Evolutionary conservation across 345 rosid genomes (phyloP), one percentile per base, ranked within the genome.

Genomic region (Physaria fendleri): DNA sequence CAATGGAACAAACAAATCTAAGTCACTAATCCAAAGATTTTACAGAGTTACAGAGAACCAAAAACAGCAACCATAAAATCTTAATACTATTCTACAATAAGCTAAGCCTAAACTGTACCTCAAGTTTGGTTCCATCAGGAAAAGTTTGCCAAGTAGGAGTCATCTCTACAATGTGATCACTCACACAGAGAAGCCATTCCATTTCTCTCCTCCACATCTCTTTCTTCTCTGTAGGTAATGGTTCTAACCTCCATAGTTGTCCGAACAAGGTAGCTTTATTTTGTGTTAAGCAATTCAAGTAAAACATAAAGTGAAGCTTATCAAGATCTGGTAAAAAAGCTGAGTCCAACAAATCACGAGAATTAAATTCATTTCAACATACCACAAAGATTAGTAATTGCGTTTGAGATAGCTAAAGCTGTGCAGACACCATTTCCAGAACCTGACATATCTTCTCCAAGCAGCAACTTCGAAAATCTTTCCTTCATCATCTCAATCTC

Each of bases 381-480:
- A 90, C 99, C 99, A 69, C 95, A 89, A 55, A 94, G 91, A 82
- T 94, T 94, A 52, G 99, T 90, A 42, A 90, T 90, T 66, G 97
- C 97, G 59, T 94, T 90, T 1, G 97, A 94, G 58, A 94, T 79
- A 3, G 97, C 96, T 77, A 94, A 74, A 49, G 99, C 90, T 35
- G 99, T 81, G 64, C 80, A 82, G 44, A 87, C 99, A 30, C 99
- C 97, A 77, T 87, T 94, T 20, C 99, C 99, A 69, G 82, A 76
- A 50, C 99, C 99, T n/a, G 99, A 90, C 97, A 94, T 90, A 65
- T 94, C 99, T 69, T 94, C 99, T 12, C 97, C 99, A 49, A 94
- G 99, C 51, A 94, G 68, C 78, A 94, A 66, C 66, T 94, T 94
- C 18, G 97, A 75, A 75, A 90, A 90, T 68, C 96, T 87, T 71